Conservation (phyloP, 257 asterid species). For the Anisodus acutangulus region DNA sequence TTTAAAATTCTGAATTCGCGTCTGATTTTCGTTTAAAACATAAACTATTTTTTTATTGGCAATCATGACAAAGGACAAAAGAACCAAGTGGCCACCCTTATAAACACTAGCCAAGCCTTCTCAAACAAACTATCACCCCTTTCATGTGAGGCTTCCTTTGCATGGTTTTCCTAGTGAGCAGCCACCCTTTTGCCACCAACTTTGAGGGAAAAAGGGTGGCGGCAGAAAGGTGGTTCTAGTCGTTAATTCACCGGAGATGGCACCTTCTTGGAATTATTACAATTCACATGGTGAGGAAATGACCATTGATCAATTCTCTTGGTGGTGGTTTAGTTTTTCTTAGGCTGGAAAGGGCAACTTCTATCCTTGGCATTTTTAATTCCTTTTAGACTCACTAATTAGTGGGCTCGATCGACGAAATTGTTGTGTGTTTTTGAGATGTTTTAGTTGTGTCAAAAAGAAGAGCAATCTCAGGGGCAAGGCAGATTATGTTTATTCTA, state of each 20-base stretch:
- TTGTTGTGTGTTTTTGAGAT: background rate
- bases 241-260: slow-evolving; percentile 1
- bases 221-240: background rate
- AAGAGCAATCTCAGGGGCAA: slow-evolving; percentile 19
- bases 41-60: background rate
- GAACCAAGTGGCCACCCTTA: background rate
- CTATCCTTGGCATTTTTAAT: slow-evolving; percentile 30
- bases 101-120: slow-evolving; percentile 10
- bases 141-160: slow-evolving; percentile 22
- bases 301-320: background rate
- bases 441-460: background rate
- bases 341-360: slow-evolving; percentile 27
- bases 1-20: background rate
- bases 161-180: background rate
- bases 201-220: background rate
- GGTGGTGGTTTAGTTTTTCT: background rate
- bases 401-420: background rate
- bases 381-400: background rate
- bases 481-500: slow-evolving; percentile 21
- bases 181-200: background rate
- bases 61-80: background rate
- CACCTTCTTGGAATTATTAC: background rate
- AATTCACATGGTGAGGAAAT: background rate
- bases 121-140: background rate
- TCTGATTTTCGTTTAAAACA: background rate